Conservation (phyloP, 202 grass and related monocot genomes). For the Panicum virgatum region DNA sequence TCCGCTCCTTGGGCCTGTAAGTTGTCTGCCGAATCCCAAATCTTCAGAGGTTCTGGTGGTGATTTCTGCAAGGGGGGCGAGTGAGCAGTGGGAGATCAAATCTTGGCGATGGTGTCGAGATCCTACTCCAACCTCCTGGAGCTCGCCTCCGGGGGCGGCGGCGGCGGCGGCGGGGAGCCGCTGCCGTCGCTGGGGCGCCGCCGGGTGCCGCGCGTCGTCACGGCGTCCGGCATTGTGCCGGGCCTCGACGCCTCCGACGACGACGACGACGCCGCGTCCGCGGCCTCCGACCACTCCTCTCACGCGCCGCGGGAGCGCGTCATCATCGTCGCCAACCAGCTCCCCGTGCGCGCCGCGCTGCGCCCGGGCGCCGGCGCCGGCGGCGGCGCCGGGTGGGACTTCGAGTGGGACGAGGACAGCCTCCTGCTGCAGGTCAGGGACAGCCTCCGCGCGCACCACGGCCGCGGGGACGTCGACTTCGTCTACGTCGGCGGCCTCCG, state of each 20-base stretch:
- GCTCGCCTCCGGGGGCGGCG: slow-evolving; percentile 56
- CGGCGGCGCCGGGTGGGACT: slow-evolving; percentile 48
- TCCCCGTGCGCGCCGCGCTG: slow-evolving; percentile 66
- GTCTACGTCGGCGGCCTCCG: slow-evolving; percentile 78
- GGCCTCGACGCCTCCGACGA: slow-evolving; percentile 73
- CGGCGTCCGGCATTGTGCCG: slow-evolving; percentile 73
- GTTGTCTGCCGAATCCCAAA: not conserved
- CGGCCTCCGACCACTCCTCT: slow-evolving; percentile 55
- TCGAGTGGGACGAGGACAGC: slow-evolving; percentile 83
- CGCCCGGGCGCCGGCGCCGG: no score
- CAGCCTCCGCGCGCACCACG: slow-evolving; percentile 55
- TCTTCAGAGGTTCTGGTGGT: not conserved
- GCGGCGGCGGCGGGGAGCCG: slow-evolving; percentile 14
- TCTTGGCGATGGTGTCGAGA: slow-evolving; percentile 71
- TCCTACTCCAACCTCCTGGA: slow-evolving; percentile 93
- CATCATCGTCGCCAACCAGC: slow-evolving; percentile 95
- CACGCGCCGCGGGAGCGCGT: slow-evolving; percentile 60
- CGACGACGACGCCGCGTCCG: no score
- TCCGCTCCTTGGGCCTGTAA: not conserved
- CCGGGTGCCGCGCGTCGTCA: slow-evolving; percentile 74
- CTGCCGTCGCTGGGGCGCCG: slow-evolving; percentile 59
- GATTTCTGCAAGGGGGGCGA: not conserved
- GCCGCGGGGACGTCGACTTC: slow-evolving; percentile 69
- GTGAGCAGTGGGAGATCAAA: slow-evolving; percentile 7
- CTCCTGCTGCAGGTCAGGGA: slow-evolving; percentile 84